A percentile compares a stretch with the other conserved stretches of the same genome.
Evolutionary conservation across 345 rosid genomes (phyloP).

Genomic region (Murraya paniculata): DNA sequence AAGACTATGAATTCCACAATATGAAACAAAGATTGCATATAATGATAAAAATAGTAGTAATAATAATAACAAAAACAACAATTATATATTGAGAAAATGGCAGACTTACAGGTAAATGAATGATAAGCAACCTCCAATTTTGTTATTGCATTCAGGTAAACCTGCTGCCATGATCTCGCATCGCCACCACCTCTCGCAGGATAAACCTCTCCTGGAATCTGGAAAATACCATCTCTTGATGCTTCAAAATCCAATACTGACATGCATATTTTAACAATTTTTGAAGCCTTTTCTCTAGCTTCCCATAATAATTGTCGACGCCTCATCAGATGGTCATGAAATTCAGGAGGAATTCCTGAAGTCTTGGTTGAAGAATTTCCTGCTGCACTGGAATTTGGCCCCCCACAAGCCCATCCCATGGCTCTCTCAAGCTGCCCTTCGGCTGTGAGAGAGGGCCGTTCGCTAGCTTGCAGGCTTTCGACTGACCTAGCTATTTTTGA

Average conservation of each 20-base stretch:
- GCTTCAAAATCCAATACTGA: slow-evolving; percentile 83
- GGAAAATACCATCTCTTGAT: slow-evolving; percentile 79
- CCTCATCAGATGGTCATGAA: slow-evolving; percentile 73
- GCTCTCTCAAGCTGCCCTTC: slow-evolving; percentile 96
- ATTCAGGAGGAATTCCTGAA: slow-evolving; percentile 81
- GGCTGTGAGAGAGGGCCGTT: slow-evolving; percentile 60
- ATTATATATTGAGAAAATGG: slow-evolving; percentile 17
- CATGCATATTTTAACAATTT: slow-evolving; percentile 65
- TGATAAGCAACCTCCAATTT: slow-evolving; percentile 70
- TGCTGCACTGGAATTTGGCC: slow-evolving; percentile 49
- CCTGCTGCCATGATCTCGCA: slow-evolving; percentile 78
- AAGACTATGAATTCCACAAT: slow-evolving; percentile 11
- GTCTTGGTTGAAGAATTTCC: slow-evolving; percentile 60
- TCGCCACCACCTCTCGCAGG: slow-evolving; percentile 41
- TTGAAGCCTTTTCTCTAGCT: slow-evolving; percentile 79
- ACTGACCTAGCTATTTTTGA: slow-evolving; percentile 59
- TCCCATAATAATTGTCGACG: slow-evolving; percentile 70
- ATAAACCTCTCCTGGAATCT: slow-evolving; percentile 52
- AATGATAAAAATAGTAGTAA: not conserved
- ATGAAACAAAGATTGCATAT: not conserved
- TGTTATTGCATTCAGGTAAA: slow-evolving; percentile 57
- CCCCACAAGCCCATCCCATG: slow-evolving; percentile 98
- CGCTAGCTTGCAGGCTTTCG: slow-evolving; percentile 74
- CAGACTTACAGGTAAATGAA: slow-evolving; percentile 73
- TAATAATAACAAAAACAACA: too few species aligned